Evolutionary conservation across 441 rosid species (phyloP).

Genomic region (Mallotus repandus): DNA sequence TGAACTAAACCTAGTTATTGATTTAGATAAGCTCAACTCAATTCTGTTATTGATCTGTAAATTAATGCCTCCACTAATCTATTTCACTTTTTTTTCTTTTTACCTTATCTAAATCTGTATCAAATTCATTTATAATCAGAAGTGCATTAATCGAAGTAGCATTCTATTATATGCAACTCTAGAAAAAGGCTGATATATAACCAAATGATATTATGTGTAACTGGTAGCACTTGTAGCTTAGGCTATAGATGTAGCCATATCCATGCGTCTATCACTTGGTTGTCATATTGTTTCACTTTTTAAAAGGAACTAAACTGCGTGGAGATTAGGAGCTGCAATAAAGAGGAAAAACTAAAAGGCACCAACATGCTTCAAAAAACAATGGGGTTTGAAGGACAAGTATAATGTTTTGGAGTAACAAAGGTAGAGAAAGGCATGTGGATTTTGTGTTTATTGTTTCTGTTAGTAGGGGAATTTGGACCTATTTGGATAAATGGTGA

Average conservation of each 20-base stretch:
- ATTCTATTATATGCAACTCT: neutral
- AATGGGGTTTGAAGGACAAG: no score
- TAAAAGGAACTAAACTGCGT: neutral
- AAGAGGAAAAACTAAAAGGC: neutral
- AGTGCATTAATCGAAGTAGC: neutral
- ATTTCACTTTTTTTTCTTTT: neutral
- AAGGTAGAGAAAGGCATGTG: no score
- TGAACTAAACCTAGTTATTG: no score
- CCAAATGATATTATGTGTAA: neutral
- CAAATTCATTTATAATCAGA: neutral
- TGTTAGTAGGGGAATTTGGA: no score
- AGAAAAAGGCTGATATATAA: neutral
- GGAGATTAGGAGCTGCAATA: neutral
- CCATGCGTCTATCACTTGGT: neutral
- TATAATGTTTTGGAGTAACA: no score
- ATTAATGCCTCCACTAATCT: neutral
- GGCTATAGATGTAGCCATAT: neutral
- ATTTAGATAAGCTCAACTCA: no score
- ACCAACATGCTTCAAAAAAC: no score
- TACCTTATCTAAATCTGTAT: neutral
- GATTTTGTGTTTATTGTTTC: no score
- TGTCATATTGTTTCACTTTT: neutral
- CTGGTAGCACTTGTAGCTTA: neutral
- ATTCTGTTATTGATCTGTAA: conserved; percentile 8
- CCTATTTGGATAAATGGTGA: no score